Base-by-base conservation (phyloP, 2,329 filamentous ascomycete genomes). In the Coniella lustricola region DNA sequence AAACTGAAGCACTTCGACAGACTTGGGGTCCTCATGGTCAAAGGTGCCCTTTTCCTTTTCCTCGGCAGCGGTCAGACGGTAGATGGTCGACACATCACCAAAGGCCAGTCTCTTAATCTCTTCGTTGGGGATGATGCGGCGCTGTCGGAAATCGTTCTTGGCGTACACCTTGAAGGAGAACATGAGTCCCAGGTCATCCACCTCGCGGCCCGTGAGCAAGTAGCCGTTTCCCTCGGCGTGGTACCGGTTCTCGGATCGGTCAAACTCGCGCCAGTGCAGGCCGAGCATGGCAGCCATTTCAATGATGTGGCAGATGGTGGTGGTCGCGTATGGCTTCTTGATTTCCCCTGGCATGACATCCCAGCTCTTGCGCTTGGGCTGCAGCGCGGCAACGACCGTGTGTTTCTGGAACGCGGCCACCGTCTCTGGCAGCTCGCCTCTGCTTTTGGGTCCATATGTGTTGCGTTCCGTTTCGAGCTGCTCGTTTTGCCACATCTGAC, bases 201-300 rank as follows among this genome's bases (percentile, higher is more conserved):
- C 58, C 20, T 70, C 63, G 38, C 67, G 64, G 5, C 75, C 74
- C 1, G 72, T 65, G 2, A 78, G 62, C 52, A 75, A 66, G 57
- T 71, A 77, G 3, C 75, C 75, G 53, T 79, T 79, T 18, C 76
- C 76, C 47, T 78, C 75, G 3, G 70, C 76, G n/a, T 71, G 71
- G 43, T 79, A 74, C 16, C 70, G 70, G 54, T 78, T 73, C 12
- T 62, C 62, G 8, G 62, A 69, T 31, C 74, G 67, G 55, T 79
- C 73, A 54, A 81, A 81, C 46, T 76, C 73, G 53, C 74, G 76
- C 77, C 77, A 81, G 60, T 81, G 71, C 7, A 81, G 67, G 7
- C 77, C 75, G 14, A 79, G 62, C 49, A 74, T 71, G 4, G 73
- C 73, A 21, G 74, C 67, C 51, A 79, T 72, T 63, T 79, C 76